Evolutionary conservation across 1,139 yeast genomes (phyloP).

Genomic region (Magnusiomyces magnusii): DNA sequence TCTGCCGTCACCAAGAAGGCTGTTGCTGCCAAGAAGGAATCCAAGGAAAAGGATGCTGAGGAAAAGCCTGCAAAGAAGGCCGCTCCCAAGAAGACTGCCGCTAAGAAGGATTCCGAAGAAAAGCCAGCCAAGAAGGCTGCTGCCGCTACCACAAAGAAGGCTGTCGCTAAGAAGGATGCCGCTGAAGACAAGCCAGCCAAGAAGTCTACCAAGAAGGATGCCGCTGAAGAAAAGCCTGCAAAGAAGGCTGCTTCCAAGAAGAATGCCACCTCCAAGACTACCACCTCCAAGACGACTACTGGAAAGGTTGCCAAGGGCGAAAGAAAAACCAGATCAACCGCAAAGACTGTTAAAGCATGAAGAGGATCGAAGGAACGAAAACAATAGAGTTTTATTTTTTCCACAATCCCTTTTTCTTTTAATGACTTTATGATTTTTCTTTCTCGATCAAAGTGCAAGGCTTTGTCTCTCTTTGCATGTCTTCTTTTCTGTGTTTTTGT

Average conservation of each 20-base stretch:
- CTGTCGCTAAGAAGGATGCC: conserved; percentile 33
- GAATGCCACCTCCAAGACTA: conserved; percentile 25
- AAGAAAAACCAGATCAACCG: conserved; percentile 2
- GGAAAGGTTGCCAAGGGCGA: conserved; percentile 2
- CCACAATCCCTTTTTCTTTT: background rate
- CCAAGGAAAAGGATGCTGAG: conserved; percentile 25
- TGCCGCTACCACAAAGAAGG: conserved; percentile 40
- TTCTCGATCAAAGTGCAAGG: background rate
- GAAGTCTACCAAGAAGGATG: conserved; percentile 15
- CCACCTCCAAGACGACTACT: conserved; percentile 17
- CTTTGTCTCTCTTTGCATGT: no score
- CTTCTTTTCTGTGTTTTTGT: background rate
- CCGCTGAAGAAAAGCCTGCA: conserved; percentile 19
- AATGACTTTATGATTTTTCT: background rate
- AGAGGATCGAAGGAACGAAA: background rate
- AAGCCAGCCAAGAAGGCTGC: conserved; percentile 15
- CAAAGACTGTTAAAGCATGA: background rate
- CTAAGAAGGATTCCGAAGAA: conserved; percentile 22
- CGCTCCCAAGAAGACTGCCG: no score
- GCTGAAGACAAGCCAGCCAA: conserved; percentile 27
- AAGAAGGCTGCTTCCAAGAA: conserved; percentile 27
- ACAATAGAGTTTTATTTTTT: background rate
- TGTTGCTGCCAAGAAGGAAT: conserved; percentile 22
- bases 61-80: conserved; percentile 16
- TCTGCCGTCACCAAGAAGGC: conserved; percentile 44